A percentile compares a stretch with the other conserved stretches of the same genome.
phyloP scores from a whole-genome alignment of 768 basidiomycete species.

The Boletus rubescentipes region DNA sequence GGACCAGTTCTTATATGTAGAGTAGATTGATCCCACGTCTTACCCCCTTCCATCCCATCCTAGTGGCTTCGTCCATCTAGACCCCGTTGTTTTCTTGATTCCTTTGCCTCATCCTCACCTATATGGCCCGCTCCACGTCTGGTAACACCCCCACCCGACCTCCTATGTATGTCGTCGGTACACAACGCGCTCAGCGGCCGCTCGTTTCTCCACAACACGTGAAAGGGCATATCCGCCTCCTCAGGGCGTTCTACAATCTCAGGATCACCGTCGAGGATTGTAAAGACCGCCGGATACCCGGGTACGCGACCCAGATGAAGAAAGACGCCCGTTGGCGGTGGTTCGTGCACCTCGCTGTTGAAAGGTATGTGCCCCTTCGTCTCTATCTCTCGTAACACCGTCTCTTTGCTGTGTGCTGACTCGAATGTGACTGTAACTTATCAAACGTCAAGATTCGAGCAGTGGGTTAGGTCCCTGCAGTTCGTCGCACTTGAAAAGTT shows the following conservation, averaged over 20 bases:
- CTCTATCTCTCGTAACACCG: neutral
- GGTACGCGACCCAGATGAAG: conserved; percentile 24
- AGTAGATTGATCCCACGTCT: conserved; percentile 9
- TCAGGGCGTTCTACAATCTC: conserved; percentile 34
- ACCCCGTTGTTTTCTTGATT: neutral
- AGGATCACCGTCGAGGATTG: conserved; percentile 28
- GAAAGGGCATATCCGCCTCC: conserved; percentile 35
- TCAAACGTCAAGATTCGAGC: conserved; percentile 31
- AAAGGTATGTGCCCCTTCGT: conserved; percentile 27
- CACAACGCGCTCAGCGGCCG: conserved; percentile 17
- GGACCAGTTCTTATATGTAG: conserved; percentile 10
- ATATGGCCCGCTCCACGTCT: conserved; percentile 3
- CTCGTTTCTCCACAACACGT: conserved; percentile 35
- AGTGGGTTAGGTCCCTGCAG: conserved; percentile 30
- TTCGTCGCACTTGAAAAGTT: conserved; percentile 28
- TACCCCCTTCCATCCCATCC: neutral
- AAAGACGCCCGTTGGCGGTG: conserved; percentile 36
- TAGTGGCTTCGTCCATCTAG: neutral
- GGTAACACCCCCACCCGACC: neutral
- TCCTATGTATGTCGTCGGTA: conserved; percentile 21
- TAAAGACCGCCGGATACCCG: conserved; percentile 29
- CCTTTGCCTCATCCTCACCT: neutral
- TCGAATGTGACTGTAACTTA: neutral
- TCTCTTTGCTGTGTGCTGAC: neutral
- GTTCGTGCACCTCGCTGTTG: conserved; percentile 40